Evolutionary conservation across 768 basidiomycete species (phyloP).

Genomic region (Lentinula raphanica): DNA sequence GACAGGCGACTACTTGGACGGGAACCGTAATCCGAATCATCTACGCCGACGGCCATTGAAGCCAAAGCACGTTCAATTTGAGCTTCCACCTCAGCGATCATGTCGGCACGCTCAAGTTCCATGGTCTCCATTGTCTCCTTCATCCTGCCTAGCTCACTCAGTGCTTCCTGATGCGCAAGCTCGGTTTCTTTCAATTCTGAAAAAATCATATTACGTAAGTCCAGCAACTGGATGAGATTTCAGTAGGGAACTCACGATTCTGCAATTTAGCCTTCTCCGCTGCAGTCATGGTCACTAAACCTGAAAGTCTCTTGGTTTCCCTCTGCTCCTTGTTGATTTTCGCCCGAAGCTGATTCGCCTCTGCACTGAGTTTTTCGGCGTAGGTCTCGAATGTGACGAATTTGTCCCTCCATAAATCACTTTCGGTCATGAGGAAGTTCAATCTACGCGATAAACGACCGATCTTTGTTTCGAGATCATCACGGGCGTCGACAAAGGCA

Average conservation of each 20-base stretch:
- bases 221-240: not conserved
- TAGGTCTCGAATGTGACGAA: constrained; percentile 93
- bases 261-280: constrained; percentile 77
- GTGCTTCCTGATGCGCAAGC: constrained; percentile 70
- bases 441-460: constrained; percentile 79
- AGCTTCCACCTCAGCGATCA: constrained; percentile 91
- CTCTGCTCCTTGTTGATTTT: constrained; percentile 91
- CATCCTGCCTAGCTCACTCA: constrained; percentile 81
- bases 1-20: constrained; percentile 67
- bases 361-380: constrained; percentile 83
- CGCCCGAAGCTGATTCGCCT: constrained; percentile 76
- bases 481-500: constrained; percentile 89
- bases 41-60: constrained; percentile 78
- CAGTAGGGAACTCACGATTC: constrained; percentile 52
- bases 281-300: constrained; percentile 70
- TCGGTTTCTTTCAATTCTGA: constrained; percentile 82
- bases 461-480: constrained; percentile 92
- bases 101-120: constrained; percentile 81
- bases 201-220: not conserved
- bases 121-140: constrained; percentile 78
- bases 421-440: constrained; percentile 90
- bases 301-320: constrained; percentile 81
- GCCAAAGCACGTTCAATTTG: constrained; percentile 85
- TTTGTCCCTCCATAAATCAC: constrained; percentile 87
- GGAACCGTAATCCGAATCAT: constrained; percentile 70